These are phyloP conservation scores for Nitzschia sp. DNA, from an alignment of 108 stramenopile species.

Conservation along the genomic window DNA sequence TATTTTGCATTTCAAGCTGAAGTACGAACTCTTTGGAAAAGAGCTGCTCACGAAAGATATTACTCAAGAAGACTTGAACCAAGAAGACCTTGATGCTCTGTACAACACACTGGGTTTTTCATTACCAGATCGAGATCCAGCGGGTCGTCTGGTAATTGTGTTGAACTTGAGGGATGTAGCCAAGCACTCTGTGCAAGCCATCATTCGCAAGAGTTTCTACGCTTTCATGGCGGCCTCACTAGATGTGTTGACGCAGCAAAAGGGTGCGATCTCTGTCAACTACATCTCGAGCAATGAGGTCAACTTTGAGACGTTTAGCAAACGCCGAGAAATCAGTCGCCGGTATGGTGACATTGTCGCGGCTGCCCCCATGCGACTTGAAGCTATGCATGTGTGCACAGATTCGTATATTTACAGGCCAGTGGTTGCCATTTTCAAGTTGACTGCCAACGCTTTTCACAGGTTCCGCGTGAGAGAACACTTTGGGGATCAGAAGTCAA, in stretches of 20 bases:
- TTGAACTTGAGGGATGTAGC: background rate
- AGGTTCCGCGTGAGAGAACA: conserved; percentile 12
- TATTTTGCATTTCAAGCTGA: conserved; percentile 26
- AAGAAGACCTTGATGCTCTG: conserved; percentile 21
- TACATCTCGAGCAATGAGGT: background rate
- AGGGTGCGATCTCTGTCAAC: background rate
- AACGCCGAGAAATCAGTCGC: conserved; percentile 10
- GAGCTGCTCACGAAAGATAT: conserved; percentile 20
- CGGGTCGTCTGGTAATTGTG: conserved; percentile 23
- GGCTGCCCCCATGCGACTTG: conserved; percentile 2
- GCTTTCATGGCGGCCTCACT: background rate
- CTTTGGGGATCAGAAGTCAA: conserved; percentile 10
- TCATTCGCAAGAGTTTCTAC: conserved; percentile 1
- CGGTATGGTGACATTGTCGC: background rate
- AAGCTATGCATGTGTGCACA: conserved; percentile 17
- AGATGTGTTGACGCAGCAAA: conserved; percentile 9
- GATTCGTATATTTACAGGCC: conserved; percentile 1
- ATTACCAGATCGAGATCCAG: conserved; percentile 22
- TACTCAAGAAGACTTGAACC: conserved; percentile 30
- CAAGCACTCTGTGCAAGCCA: background rate
- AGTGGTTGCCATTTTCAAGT: conserved; percentile 9
- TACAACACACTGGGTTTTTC: background rate
- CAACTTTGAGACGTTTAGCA: background rate
- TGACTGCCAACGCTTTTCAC: background rate
- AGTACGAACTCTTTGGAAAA: conserved; percentile 39